These are phyloP conservation scores for Kodamaea sagamina DNA, from an alignment of 805 yeast genomes.

Conservation along the genomic window DNA sequence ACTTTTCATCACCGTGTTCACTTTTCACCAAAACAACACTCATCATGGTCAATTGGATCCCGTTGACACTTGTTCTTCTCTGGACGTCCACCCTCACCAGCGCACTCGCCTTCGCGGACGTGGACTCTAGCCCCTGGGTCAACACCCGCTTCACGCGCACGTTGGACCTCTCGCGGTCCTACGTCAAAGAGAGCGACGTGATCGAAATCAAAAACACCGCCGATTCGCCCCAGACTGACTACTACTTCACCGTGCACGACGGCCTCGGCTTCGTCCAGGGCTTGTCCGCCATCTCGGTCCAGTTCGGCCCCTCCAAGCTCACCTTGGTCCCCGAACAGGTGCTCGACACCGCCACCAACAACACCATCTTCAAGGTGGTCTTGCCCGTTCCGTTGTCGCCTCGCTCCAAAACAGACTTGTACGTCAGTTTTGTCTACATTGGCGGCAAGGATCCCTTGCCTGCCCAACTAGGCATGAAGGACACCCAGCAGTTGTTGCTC, in stretches of 20 bases:
- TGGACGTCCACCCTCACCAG: conserved; percentile 9
- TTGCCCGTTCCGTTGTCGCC: conserved; percentile 72
- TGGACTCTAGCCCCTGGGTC: conserved; percentile 44
- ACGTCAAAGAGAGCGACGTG: conserved; percentile 60
- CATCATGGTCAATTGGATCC: conserved; percentile 12
- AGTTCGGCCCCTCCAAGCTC: conserved; percentile 15
- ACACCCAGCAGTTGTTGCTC: conserved; percentile 59
- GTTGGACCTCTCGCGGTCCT: conserved; percentile 67
- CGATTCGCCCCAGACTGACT: conserved; percentile 51
- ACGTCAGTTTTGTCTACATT: conserved; percentile 50
- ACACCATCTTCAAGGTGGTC: conserved; percentile 41
- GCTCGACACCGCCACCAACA: neutral
- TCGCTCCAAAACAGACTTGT: conserved; percentile 50
- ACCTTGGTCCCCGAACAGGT: conserved; percentile 10
- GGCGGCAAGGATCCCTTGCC: conserved; percentile 63
- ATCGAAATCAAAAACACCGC: conserved; percentile 62
- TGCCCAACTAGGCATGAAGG: conserved; percentile 55
- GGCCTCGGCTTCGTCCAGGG: conserved; percentile 48
- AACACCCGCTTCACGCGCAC: conserved; percentile 57
- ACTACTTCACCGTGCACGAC: conserved; percentile 55
- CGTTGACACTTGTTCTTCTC: conserved; percentile 5
- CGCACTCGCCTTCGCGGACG: conserved; percentile 12
- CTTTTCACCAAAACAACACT: conserved; percentile 6
- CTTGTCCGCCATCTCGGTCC: conserved; percentile 47
- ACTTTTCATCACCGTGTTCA: conserved; percentile 9